Evolutionary conservation across 176 grass and related monocot species (phyloP).

Genomic region (Lolium rigidum): DNA sequence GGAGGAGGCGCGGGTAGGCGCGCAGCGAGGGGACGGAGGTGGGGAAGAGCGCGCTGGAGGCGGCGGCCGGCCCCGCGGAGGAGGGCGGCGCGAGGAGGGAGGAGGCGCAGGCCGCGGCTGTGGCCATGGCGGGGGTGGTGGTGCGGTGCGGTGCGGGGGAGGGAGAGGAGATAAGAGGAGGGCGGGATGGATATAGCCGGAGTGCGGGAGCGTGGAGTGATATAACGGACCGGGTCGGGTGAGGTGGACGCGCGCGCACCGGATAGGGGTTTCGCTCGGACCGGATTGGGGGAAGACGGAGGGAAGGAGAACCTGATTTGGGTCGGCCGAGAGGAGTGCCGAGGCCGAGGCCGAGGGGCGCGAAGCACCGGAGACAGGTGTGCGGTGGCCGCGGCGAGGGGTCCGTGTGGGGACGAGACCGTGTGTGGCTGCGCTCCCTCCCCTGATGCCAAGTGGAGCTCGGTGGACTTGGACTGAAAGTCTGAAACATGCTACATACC

Average conservation of each 20-base stretch:
- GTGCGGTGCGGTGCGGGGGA: background rate
- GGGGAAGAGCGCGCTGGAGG: slow-evolving; percentile 47
- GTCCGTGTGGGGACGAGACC: background rate
- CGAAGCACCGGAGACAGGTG: slow-evolving; percentile 21
- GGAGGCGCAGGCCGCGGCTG: slow-evolving; percentile 42
- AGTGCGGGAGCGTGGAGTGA: slow-evolving; percentile 39
- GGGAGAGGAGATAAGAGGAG: slow-evolving; percentile 25
- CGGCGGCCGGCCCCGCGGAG: background rate
- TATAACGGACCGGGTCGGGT: slow-evolving; percentile 3
- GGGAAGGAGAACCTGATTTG: background rate
- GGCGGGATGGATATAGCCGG: slow-evolving; percentile 34
- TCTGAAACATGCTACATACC: too few species aligned
- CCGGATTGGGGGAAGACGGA: background rate
- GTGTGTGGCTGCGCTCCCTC: background rate
- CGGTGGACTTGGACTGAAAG: background rate
- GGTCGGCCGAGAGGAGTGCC: background rate
- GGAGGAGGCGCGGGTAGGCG: slow-evolving; percentile 44
- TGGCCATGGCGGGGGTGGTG: slow-evolving; percentile 38
- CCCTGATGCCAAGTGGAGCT: background rate
- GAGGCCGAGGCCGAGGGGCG: background rate
- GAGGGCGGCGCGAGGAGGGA: slow-evolving; percentile 50
- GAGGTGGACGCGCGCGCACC: background rate
- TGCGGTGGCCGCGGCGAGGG: slow-evolving; percentile 4
- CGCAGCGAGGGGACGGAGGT: slow-evolving; percentile 54
- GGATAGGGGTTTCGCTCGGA: slow-evolving; percentile 42